These are phyloP conservation scores for Aspergillus quadrilineatus DNA, from an alignment of 2,329 filamentous ascomycete genomes.

Conservation along the genomic window DNA sequence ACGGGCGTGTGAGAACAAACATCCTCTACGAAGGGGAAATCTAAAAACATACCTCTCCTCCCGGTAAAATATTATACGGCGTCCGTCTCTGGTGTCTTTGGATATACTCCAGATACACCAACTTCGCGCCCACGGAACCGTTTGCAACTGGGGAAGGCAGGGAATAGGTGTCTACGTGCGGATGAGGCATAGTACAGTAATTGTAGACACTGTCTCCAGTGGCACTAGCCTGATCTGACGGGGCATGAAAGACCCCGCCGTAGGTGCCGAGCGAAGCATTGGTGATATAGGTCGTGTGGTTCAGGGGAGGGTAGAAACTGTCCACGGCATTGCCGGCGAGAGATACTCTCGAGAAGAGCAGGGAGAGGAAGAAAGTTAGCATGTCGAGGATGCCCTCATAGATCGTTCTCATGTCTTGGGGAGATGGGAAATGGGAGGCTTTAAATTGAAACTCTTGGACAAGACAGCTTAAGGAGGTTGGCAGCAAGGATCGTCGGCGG, in stretches of 20 bases:
- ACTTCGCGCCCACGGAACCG: constrained; percentile 26
- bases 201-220: constrained; percentile 36
- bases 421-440: background rate
- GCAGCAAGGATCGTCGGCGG: background rate
- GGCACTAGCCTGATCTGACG: constrained; percentile 18
- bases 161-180: constrained; percentile 32
- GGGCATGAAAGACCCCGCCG: constrained; percentile 38
- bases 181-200: constrained; percentile 44
- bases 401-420: constrained; percentile 10
- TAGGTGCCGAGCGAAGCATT: constrained; percentile 38
- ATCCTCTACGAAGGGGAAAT: too few species aligned
- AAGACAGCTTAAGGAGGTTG: background rate
- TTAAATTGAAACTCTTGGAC: background rate
- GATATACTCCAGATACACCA: constrained; percentile 42
- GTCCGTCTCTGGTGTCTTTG: constrained; percentile 42
- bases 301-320: constrained; percentile 41
- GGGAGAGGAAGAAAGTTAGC: constrained; percentile 13
- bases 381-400: constrained; percentile 20
- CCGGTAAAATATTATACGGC: constrained; percentile 42
- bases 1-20: background rate
- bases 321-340: constrained; percentile 11
- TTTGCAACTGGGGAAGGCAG: constrained; percentile 30
- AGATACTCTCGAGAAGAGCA: constrained; percentile 13
- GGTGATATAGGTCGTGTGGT: constrained; percentile 38
- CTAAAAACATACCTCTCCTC: constrained; percentile 32